Evolutionary conservation across 768 basidiomycete genomes (phyloP), one percentile per base, ranked within the genome.

Genomic region (Grammothele lineata): DNA sequence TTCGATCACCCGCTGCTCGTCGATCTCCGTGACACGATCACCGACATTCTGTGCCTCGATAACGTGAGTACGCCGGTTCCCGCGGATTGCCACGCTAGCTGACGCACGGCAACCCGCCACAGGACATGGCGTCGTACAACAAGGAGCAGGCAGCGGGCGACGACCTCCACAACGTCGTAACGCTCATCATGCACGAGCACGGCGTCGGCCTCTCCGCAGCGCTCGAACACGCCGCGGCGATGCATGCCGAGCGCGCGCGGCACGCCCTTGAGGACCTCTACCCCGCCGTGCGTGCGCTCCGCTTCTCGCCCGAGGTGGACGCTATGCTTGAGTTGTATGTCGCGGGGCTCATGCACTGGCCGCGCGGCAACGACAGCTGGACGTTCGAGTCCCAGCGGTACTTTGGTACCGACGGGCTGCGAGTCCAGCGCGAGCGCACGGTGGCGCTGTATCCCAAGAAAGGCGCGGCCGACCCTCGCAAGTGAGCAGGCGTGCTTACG

Each of bases 31-130:
- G 27, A 30, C 27, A 30, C 27, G 27, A 77, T 76, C 17, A 71
- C 71, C 33, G 83, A 85, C 59, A 66, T 81, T 44, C 73, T 85
- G 39, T 77, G 76, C 59, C 83, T 77, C 77, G 66, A 79, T 17
- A 85, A 87, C 60, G 83, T 84, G 51, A 58, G 76, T 66, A 22
- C 22, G 5, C 2, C 11, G 14, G 11, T 19, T 2, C 3, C 14
- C n/a, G n/a, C n/a, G n/a, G n/a, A n/a, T n/a, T n/a, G n/a, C n/a
- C n/a, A n/a, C n/a, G n/a, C n/a, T n/a, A n/a, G n/a, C n/a, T n/a
- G n/a, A n/a, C n/a, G n/a, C n/a, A n/a, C n/a, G n/a, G n/a, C n/a
- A n/a, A 25, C 22, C 2, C 5, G 4, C 26, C n/a, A 17, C 43
- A 64, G 63, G 65, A 65, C 51, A 48, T 65, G 19, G 41, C 24